Evolutionary conservation across 2,329 filamentous ascomycete species (phyloP).

Genomic region (Coleophoma crateriformis): DNA sequence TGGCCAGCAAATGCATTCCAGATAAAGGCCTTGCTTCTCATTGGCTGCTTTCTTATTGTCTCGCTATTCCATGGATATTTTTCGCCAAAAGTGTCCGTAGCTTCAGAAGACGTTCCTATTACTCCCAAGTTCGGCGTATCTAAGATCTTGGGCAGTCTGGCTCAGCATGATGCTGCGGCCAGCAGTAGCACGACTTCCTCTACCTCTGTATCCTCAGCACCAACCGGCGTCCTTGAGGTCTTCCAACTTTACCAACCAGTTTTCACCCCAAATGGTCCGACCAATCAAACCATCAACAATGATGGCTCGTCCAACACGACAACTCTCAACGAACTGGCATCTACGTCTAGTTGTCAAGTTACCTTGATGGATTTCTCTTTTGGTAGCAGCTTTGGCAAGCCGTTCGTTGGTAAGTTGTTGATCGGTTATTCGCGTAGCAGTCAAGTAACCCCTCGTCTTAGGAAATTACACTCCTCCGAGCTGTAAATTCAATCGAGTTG

Average conservation of each 20-base stretch:
- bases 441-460: slow-evolving; percentile 21
- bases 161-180: slow-evolving; percentile 14
- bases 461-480: slow-evolving; percentile 60
- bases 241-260: slow-evolving; percentile 68
- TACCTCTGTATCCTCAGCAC: slow-evolving; percentile 16
- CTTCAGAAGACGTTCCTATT: background rate
- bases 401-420: slow-evolving; percentile 57
- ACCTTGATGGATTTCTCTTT: slow-evolving; percentile 69
- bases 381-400: slow-evolving; percentile 65
- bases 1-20: no score
- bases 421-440: no score
- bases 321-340: slow-evolving; percentile 15
- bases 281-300: slow-evolving; percentile 27
- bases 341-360: slow-evolving; percentile 38
- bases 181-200: slow-evolving; percentile 8
- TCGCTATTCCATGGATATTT: background rate
- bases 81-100: background rate
- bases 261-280: slow-evolving; percentile 39
- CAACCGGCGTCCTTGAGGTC: slow-evolving; percentile 45
- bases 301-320: slow-evolving; percentile 19
- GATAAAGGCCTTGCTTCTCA: background rate
- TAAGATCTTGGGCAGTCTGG: slow-evolving; percentile 5
- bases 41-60: background rate
- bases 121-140: background rate
- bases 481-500: slow-evolving; percentile 68